Base-by-base conservation (phyloP, 176 grass and related monocot genomes). In the Carex littledalei region DNA sequence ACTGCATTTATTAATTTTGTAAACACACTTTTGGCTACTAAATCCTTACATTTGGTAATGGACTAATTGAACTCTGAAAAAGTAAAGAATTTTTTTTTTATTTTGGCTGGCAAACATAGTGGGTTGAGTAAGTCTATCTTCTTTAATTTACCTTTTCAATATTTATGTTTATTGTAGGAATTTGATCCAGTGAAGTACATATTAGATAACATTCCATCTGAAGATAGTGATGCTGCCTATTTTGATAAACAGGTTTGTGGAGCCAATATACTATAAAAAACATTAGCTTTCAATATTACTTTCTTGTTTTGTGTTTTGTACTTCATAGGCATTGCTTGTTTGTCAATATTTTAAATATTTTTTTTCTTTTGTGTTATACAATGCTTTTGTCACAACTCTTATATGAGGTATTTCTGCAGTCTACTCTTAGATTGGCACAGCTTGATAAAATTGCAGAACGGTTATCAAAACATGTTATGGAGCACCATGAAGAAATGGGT, bases 401-500 rank as follows among this genome's bases (percentile, higher is more conserved):
- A 29, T 88, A 77, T 90, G 26, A 69, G 79, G 45, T 87, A 75
- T 78, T 63, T 83, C 59, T 70, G 66, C 88, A 99, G 93, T 99
- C 97, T 78, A 94, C 93, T 41, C 81, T 94, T 90, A 91, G 97
- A 92, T 81, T 99, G 81, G 91, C 88, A 2, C 97, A 99, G 49
- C 93, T 99, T 18, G 97, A 99, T 88, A 95, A 94, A 89, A 99
- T 99, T 22, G 87, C 93, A 26, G 97, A 99, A 83, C 90, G 87
- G 12, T 85, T 99, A 47, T 95, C 97, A 6, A 90, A 80, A 71
- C 93, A 99, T 95, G 97, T 99, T 85, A 94, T 95, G 97, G 90
- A 92, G 54, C 97, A 99, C 47, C 88, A 96, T 90, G 91, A 99
- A 88, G 85, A 95, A 90, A 99, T 99, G 97, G 97, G 97, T 92